Base-by-base conservation (phyloP, 2,329 filamentous ascomycete genomes). In the Pseudopyricularia cyperi region DNA sequence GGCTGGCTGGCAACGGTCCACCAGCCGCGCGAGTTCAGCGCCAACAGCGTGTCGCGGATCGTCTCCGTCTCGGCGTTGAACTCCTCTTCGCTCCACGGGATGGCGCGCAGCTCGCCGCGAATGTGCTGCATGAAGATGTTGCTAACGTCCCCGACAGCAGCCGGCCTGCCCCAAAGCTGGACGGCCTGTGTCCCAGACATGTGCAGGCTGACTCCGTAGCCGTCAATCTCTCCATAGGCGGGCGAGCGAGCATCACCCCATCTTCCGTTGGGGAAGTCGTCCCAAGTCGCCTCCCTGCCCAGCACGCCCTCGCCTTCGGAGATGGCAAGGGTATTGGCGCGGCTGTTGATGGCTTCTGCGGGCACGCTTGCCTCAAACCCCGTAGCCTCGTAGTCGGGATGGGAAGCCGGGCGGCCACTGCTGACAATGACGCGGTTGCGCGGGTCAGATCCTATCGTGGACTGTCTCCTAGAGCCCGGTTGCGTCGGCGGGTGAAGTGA, bases 1-100 rank as follows among this genome's bases (percentile, higher is more conserved):
- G 93, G 93, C 64, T 98, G 93, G 4, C 88, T 95, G 4, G 93
- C 93, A 4, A 98, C 84, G 3, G 90, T 96, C 90, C 90, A 96
- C 87, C 90, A 96, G 53, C 90, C 89, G 59, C 82, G 80, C 55
- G 72, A 68, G 66, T 95, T 96, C 54, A 98, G 74, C 39, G 73
- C 72, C 28, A 93, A 69, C 0, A 98, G 79, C 56, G 89, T 79
- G 1, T 80, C 69, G 55, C 83, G 82, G 66, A 98, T 98, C 1
- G 83, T 82, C 28, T 78, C 78, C 3, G 89, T 95, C 69, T 98
- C 93, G 17, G 87, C 77, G 54, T 85, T 84, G 48, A 95, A 76
- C 48, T 85, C 85, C 62, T 95, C 88, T 68, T 97, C 93, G 61
- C 86, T 95, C 91, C 91, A 97, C 0, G 91, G 91, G 17, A 96